Percentiles rank a stretch among this genome's conserved stretches.
These are phyloP conservation scores for Cymodocea nodosa DNA, from an alignment of 116 monocot species.

Conservation along the genomic window DNA sequence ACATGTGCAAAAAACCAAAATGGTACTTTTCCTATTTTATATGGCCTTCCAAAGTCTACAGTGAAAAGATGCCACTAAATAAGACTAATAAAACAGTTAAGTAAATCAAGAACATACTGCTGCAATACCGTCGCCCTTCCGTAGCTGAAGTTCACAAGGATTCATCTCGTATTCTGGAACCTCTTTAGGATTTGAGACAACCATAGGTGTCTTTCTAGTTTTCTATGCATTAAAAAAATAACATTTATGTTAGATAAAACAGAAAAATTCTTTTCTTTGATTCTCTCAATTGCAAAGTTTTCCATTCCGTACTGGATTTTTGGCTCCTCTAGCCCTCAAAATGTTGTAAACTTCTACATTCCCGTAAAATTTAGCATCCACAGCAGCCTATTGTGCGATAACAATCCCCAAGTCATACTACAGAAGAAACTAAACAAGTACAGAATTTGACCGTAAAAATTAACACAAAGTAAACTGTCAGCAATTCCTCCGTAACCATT, in stretches of 20 bases:
- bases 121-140: constrained; percentile 26
- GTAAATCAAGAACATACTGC: constrained; percentile 21
- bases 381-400: constrained; percentile 39
- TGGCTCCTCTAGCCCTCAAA: constrained; percentile 69
- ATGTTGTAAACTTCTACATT: constrained; percentile 57
- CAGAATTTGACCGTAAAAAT: no score
- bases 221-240: constrained; percentile 24
- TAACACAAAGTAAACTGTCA: no score
- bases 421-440: no score
- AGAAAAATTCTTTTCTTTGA: neutral
- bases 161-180: constrained; percentile 88
- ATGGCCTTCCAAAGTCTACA: neutral
- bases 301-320: constrained; percentile 30
- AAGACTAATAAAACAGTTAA: neutral
- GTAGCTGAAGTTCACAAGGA: constrained; percentile 54
- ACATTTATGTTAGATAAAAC: neutral
- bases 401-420: neutral
- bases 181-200: constrained; percentile 73
- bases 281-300: neutral
- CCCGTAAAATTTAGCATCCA: constrained; percentile 76
- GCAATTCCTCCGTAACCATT: neutral
- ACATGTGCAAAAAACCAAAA: neutral
- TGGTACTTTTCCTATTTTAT: neutral
- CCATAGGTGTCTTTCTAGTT: constrained; percentile 69
- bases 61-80: neutral